Conservation (phyloP, 2,329 filamentous ascomycete genomes). For the Fusarium setosum region DNA sequence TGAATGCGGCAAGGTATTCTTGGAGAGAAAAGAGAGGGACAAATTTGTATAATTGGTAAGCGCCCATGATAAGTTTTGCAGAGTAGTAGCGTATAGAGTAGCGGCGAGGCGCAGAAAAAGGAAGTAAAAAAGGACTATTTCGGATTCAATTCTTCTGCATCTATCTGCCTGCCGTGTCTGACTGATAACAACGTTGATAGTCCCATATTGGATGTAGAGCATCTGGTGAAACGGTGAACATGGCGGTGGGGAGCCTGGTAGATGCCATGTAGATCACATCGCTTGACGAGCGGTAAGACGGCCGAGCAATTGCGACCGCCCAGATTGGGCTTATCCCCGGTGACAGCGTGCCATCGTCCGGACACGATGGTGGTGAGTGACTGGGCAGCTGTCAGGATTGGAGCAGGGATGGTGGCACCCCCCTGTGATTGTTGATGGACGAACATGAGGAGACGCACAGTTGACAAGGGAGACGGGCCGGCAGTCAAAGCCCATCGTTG, state of each 20-base stretch:
- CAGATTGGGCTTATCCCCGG: constrained; percentile 30
- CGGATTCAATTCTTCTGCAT: background rate
- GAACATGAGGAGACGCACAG: constrained; percentile 32
- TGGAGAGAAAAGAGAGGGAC: constrained; percentile 12
- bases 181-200: background rate
- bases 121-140: background rate
- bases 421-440: constrained; percentile 14
- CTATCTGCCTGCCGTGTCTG: background rate
- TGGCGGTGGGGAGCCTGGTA: constrained; percentile 15
- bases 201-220: background rate
- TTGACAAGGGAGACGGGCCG: constrained; percentile 34
- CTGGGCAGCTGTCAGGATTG: constrained; percentile 1
- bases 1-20: background rate
- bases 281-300: constrained; percentile 2
- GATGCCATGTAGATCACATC: constrained; percentile 4
- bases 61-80: background rate
- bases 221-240: constrained; percentile 6
- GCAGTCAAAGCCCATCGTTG: constrained; percentile 4
- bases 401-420: constrained; percentile 12
- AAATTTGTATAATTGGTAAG: constrained; percentile 9
- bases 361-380: constrained; percentile 25
- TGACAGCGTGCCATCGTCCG: constrained; percentile 17
- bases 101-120: constrained; percentile 7
- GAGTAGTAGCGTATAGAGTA: constrained; percentile 9
- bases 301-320: constrained; percentile 15